phyloP scores from a whole-genome alignment of 371 early-diverging fungal species.

The Mucor racemosus region DNA sequence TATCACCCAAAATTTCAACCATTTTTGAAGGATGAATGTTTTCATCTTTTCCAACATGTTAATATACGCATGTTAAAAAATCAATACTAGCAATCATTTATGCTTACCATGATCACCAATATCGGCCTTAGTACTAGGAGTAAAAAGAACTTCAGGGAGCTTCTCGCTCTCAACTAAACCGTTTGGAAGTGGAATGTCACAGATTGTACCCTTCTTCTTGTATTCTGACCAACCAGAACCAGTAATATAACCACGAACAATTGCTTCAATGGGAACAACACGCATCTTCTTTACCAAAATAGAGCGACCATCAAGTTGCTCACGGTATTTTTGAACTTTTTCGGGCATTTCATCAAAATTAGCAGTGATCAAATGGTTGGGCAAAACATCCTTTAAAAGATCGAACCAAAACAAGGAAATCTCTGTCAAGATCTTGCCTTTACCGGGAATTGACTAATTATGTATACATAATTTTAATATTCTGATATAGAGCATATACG shows the following conservation, averaged over 20 bases:
- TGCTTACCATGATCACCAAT: constrained; percentile 89
- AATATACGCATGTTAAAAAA: not conserved
- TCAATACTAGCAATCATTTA: not conserved
- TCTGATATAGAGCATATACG: not conserved
- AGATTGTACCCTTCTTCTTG: constrained; percentile 88
- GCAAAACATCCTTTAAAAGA: constrained; percentile 79
- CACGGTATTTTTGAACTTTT: constrained; percentile 82
- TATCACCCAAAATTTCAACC: constrained; percentile 84
- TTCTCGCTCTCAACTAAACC: constrained; percentile 87
- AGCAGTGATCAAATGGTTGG: constrained; percentile 94
- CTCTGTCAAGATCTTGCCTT: constrained; percentile 96
- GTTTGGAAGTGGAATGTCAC: constrained; percentile 84
- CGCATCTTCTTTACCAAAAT: constrained; percentile 91
- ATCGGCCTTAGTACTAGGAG: constrained; percentile 98
- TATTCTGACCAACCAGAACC: constrained; percentile 98
- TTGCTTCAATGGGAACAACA: constrained; percentile 97
- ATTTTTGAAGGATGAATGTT: constrained; percentile 94
- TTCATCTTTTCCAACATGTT: constrained; percentile 67
- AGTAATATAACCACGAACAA: constrained; percentile 96
- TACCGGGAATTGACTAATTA: constrained; percentile 85
- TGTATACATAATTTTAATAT: not conserved
- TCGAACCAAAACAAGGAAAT: constrained; percentile 96
- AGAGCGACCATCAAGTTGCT: constrained; percentile 86
- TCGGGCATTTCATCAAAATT: constrained; percentile 93
- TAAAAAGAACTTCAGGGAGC: constrained; percentile 86